A percentile compares a stretch with the other conserved stretches of the same genome.
Evolutionary conservation across 345 rosid species (phyloP).

Genomic region (Salix purpurea): DNA sequence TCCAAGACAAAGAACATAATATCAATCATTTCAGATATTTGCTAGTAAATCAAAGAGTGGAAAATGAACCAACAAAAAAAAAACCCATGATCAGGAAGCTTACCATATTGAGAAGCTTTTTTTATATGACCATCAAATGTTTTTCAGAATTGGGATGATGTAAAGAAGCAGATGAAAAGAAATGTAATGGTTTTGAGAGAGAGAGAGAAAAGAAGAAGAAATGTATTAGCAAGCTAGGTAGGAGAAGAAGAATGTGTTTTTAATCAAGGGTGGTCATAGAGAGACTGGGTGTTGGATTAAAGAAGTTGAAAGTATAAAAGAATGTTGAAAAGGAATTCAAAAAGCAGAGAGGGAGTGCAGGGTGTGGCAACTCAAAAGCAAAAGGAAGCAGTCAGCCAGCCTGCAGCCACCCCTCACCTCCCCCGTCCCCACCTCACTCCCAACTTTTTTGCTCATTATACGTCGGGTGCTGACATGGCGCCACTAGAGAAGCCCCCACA

Average conservation of each 20-base stretch:
- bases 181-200: neutral
- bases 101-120: constrained; percentile 30
- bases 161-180: neutral
- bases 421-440: constrained; percentile 23
- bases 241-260: neutral
- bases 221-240: neutral
- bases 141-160: constrained; percentile 2
- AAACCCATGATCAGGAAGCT: constrained; percentile 7
- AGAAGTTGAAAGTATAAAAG: constrained; percentile 11
- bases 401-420: constrained; percentile 12
- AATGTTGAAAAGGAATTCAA: constrained; percentile 25
- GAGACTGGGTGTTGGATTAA: neutral
- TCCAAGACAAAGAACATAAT: constrained; percentile 7
- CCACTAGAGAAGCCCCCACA: constrained; percentile 12
- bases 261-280: neutral
- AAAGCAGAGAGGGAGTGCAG: constrained; percentile 29
- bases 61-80: constrained; percentile 6
- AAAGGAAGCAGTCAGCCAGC: neutral
- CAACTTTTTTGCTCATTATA: constrained; percentile 10
- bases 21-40: neutral
- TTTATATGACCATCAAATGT: constrained; percentile 8
- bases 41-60: neutral
- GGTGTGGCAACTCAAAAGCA: constrained; percentile 25
- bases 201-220: constrained; percentile 12
- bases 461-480: constrained; percentile 31